These are phyloP conservation scores for Cardamine chenopodiifolia DNA, from an alignment of 345 rosid species.

Conservation along the genomic window DNA sequence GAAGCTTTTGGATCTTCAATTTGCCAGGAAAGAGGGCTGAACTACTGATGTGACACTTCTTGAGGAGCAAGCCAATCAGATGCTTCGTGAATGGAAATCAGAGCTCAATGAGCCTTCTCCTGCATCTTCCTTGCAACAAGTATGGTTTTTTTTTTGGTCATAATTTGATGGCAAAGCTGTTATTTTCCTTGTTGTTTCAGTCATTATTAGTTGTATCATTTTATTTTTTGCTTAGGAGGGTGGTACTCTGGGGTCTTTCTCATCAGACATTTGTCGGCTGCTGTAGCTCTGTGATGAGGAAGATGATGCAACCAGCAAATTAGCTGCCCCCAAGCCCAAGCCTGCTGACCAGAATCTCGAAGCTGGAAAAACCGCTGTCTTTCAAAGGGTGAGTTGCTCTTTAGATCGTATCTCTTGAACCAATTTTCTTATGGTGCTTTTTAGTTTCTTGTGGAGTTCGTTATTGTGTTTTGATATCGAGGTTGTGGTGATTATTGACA, in stretches of 20 bases:
- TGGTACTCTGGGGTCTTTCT: conserved; percentile 82
- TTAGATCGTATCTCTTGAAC: neutral
- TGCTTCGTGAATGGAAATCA: conserved; percentile 98
- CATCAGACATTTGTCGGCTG: conserved; percentile 85
- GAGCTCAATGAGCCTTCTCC: conserved; percentile 99
- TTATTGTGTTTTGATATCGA: neutral
- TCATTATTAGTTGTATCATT: conserved; percentile 18
- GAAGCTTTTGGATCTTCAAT: conserved; percentile 83
- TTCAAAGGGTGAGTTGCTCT: conserved; percentile 58
- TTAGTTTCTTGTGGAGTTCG: neutral
- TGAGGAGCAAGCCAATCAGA: conserved; percentile 99
- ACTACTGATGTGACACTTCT: conserved; percentile 67
- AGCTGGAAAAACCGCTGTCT: conserved; percentile 51
- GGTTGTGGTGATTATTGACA: conserved; percentile 38
- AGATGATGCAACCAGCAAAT: conserved; percentile 93
- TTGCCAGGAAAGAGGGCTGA: conserved; percentile 91
- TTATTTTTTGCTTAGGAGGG: conserved; percentile 51
- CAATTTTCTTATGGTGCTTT: neutral
- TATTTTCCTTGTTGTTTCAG: neutral
- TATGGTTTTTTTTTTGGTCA: conserved; percentile 33
- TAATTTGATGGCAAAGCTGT: neutral
- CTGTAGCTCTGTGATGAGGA: conserved; percentile 93
- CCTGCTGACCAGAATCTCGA: conserved; percentile 75
- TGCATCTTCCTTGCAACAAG: conserved; percentile 95
- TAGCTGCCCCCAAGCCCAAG: conserved; percentile 81